Evolutionary conservation across 169 alveolate genomes (phyloP).

Genomic region (Plasmodium billcollinsi): DNA sequence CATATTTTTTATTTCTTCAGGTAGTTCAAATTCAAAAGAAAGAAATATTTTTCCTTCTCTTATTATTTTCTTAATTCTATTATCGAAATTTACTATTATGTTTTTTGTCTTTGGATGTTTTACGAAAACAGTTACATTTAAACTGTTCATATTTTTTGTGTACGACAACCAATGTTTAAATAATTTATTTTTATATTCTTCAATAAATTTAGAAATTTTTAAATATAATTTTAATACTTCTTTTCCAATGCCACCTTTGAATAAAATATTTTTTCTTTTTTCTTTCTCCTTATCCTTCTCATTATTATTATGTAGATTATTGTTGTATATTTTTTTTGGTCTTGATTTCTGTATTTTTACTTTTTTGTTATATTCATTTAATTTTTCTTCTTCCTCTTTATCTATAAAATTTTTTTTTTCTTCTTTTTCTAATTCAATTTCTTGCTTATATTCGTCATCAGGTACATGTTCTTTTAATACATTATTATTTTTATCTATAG

Average conservation of each 20-base stretch:
- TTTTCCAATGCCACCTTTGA: conserved; percentile 50
- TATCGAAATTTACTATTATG: conserved; percentile 61
- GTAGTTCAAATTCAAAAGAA: conserved; percentile 72
- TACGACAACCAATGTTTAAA: conserved; percentile 70
- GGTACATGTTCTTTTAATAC: neutral
- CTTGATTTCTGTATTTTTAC: neutral
- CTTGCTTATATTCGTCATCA: no score
- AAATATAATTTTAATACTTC: conserved; percentile 74
- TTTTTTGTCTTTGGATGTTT: conserved; percentile 76
- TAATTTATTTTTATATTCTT: conserved; percentile 63
- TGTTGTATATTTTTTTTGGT: neutral
- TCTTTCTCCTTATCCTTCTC: neutral
- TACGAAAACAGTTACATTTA: conserved; percentile 73
- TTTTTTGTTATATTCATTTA: neutral
- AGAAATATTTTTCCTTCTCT: conserved; percentile 75
- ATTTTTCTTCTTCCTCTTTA: conserved; percentile 1
- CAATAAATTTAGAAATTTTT: conserved; percentile 60
- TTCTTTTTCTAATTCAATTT: neutral
- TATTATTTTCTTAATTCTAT: conserved; percentile 67
- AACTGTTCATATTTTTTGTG: conserved; percentile 62
- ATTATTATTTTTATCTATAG: neutral
- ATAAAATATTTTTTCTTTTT: conserved; percentile 46
- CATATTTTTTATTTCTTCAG: conserved; percentile 73
- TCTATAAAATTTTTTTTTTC: neutral
- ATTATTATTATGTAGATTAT: neutral